These are phyloP conservation scores for Elaeis oleifera DNA, from an alignment of 202 grass and related monocot species.

Conservation along the genomic window DNA sequence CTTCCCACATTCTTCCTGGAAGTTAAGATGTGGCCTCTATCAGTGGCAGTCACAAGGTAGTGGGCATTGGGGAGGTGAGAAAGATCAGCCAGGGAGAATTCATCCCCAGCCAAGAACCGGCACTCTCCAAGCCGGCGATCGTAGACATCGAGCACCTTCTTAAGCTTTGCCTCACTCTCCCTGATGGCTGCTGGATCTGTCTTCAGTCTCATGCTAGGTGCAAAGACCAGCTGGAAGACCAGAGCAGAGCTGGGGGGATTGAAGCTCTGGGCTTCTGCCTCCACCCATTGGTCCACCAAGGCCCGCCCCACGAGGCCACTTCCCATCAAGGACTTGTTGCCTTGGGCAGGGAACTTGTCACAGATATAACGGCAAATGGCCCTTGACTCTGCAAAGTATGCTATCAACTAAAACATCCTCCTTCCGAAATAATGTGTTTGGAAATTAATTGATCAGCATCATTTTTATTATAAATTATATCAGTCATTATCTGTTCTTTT, in stretches of 20 bases:
- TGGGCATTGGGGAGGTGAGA: slow-evolving; percentile 18
- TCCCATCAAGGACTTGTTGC: slow-evolving; percentile 3
- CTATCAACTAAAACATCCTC: too few relatives aligned
- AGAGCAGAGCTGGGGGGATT: background rate
- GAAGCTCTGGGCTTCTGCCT: slow-evolving; percentile 10
- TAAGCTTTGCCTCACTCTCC: background rate
- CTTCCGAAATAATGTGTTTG: too few relatives aligned
- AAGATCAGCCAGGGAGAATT: slow-evolving; percentile 23
- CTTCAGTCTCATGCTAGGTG: background rate
- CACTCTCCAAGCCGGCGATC: slow-evolving; percentile 8
- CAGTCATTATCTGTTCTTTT: too few relatives aligned
- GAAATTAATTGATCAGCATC: too few relatives aligned
- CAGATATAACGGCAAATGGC: slow-evolving; percentile 19
- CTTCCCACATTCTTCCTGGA: slow-evolving; percentile 8
- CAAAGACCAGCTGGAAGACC: slow-evolving; percentile 17
- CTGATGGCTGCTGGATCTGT: background rate
- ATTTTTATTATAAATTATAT: too few relatives aligned
- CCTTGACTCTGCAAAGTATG: slow-evolving; percentile 5
- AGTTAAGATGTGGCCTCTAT: background rate
- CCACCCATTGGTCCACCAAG: slow-evolving; percentile 16
- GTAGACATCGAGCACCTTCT: slow-evolving; percentile 10
- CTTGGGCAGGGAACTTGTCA: slow-evolving; percentile 11
- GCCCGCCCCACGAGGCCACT: background rate
- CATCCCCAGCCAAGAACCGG: slow-evolving; percentile 14
- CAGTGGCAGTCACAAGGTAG: slow-evolving; percentile 1